phyloP scores from a whole-genome alignment of 441 rosid genomes.

The Gossypium trilobum region DNA sequence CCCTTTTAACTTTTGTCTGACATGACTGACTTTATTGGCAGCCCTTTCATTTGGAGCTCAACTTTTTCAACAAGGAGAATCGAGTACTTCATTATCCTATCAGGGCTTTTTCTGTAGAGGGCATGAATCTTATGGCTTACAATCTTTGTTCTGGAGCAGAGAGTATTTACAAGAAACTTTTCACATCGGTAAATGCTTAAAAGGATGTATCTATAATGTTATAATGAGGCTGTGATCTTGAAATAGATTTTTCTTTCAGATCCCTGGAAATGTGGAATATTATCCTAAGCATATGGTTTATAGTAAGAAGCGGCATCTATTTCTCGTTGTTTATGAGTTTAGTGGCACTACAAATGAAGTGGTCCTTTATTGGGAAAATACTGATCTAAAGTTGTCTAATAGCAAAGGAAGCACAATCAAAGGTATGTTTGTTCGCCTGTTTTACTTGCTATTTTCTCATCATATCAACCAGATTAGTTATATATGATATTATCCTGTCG shows the following conservation, averaged over 20 bases:
- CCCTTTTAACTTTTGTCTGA: constrained; percentile 7
- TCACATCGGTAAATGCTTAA: constrained; percentile 56
- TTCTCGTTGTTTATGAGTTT: constrained; percentile 84
- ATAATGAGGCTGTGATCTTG: constrained; percentile 2
- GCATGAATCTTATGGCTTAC: constrained; percentile 76
- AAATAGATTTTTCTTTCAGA: constrained; percentile 41
- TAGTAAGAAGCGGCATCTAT: constrained; percentile 67
- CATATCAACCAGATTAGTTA: constrained; percentile 13
- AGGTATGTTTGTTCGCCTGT: constrained; percentile 38
- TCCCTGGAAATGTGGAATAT: constrained; percentile 76
- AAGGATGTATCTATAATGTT: constrained; percentile 10
- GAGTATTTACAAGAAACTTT: constrained; percentile 74
- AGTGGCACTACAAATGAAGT: constrained; percentile 79
- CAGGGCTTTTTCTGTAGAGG: constrained; percentile 85
- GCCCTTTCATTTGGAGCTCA: constrained; percentile 97
- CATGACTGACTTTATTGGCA: constrained; percentile 33
- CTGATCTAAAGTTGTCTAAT: constrained; percentile 52
- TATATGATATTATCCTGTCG: constrained; percentile 14
- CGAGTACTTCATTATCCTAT: constrained; percentile 94
- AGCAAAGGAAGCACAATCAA: constrained; percentile 71
- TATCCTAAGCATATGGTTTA: constrained; percentile 63
- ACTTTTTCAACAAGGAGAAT: constrained; percentile 87
- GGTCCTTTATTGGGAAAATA: constrained; percentile 87
- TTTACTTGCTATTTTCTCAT: constrained; percentile 8
- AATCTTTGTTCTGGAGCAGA: constrained; percentile 84